Conservation (phyloP, 192 early-diverging fungal species). For the Backusella morwellensis region DNA sequence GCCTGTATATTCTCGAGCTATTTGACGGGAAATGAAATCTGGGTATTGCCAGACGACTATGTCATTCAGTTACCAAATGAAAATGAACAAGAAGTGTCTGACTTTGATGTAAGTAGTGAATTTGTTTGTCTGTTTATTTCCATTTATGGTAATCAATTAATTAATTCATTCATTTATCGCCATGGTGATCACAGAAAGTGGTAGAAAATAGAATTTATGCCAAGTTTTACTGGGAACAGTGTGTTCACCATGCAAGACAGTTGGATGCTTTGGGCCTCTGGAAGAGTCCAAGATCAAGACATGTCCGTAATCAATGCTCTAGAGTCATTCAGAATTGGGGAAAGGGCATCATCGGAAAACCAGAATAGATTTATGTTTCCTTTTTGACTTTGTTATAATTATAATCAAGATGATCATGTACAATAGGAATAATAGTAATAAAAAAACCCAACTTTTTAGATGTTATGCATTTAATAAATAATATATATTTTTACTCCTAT, state of each 20-base stretch:
- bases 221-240: conserved; percentile 57
- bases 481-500: too few relatives aligned
- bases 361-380: conserved; percentile 19
- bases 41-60: conserved; percentile 54
- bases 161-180: not conserved
- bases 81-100: conserved; percentile 27
- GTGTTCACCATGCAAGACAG: conserved; percentile 55
- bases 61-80: conserved; percentile 32
- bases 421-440: too few relatives aligned
- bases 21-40: conserved; percentile 50
- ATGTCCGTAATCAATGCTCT: conserved; percentile 36
- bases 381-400: too few relatives aligned
- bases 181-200: conserved; percentile 34
- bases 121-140: not conserved
- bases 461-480: too few relatives aligned
- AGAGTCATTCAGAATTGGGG: conserved; percentile 39
- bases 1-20: conserved; percentile 54
- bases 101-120: conserved; percentile 40
- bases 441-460: too few relatives aligned
- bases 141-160: not conserved
- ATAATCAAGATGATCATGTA: too few relatives aligned
- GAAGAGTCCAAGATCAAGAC: conserved; percentile 45
- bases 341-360: conserved; percentile 33
- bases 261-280: conserved; percentile 51
- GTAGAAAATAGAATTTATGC: conserved; percentile 55